Conservation (phyloP, 331 rosid species). For the Rhamnella rubrinervis region DNA sequence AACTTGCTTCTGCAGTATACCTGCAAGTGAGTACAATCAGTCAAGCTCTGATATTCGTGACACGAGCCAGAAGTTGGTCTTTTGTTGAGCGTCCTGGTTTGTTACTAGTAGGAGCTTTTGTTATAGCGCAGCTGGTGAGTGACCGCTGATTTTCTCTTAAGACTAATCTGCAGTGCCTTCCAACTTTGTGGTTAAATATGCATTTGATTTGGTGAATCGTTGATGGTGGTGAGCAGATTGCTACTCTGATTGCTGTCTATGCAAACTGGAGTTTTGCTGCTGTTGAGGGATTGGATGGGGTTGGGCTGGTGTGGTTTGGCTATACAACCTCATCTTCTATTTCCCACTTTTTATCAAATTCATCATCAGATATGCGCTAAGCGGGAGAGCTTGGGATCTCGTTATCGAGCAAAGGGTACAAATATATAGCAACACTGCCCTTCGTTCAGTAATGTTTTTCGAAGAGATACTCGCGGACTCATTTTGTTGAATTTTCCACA, state of each 20-base stretch:
- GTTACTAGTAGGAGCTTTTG: conserved; percentile 61
- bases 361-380: conserved; percentile 63
- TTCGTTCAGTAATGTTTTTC: neutral
- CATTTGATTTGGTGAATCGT: neutral
- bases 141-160: neutral
- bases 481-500: neutral
- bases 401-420: conserved; percentile 79
- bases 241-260: conserved; percentile 80
- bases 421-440: neutral
- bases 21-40: conserved; percentile 88
- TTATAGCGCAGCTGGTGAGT: conserved; percentile 82
- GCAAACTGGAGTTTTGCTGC: conserved; percentile 77
- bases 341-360: conserved; percentile 72
- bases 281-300: conserved; percentile 81
- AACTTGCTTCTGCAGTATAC: conserved; percentile 73
- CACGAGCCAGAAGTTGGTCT: conserved; percentile 81
- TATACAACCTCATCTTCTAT: conserved; percentile 69
- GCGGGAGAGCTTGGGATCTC: conserved; percentile 93
- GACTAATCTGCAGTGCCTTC: neutral
- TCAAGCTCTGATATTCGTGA: conserved; percentile 88
- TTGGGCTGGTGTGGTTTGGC: conserved; percentile 92
- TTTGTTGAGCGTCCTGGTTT: conserved; percentile 76
- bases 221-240: conserved; percentile 47
- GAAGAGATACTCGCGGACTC: neutral
- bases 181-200: neutral